phyloP scores from a whole-genome alignment of 352 stramenopile genomes.

The Phytophthora quininea region DNA sequence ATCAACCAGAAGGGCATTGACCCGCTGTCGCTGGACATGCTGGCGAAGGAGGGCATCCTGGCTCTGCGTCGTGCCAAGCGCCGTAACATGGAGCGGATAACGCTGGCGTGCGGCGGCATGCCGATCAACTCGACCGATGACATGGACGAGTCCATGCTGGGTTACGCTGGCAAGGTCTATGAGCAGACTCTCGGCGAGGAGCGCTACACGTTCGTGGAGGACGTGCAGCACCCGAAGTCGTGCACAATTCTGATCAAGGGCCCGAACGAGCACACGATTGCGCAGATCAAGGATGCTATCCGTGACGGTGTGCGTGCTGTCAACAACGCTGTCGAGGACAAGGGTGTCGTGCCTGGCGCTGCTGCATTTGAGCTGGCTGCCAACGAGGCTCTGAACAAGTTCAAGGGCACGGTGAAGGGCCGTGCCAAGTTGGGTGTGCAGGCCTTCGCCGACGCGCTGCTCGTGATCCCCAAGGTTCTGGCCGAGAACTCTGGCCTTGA shows the following conservation, averaged over 20 bases:
- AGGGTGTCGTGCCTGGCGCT: conserved; percentile 95
- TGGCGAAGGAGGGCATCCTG: conserved; percentile 99
- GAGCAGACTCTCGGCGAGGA: conserved; percentile 99
- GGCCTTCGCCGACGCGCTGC: conserved; percentile 96
- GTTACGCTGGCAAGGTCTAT: conserved; percentile 97
- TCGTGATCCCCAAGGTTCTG: conserved; percentile 98
- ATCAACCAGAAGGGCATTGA: conserved; percentile 99
- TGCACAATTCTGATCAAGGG: conserved; percentile 99
- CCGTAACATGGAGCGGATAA: conserved; percentile 99
- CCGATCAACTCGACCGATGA: conserved; percentile 99
- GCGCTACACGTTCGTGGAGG: conserved; percentile 99
- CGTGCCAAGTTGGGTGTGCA: conserved; percentile 98
- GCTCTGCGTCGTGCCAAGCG: conserved; percentile 98
- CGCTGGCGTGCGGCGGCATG: conserved; percentile 97
- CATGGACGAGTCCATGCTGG: conserved; percentile 96
- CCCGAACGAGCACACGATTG: conserved; percentile 98
- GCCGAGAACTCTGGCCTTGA: conserved; percentile 89
- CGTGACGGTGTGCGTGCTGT: conserved; percentile 97
- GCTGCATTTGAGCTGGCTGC: conserved; percentile 97
- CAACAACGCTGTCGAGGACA: conserved; percentile 99
- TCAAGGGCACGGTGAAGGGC: conserved; percentile 91
- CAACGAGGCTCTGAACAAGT: conserved; percentile 88
- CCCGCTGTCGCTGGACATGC: conserved; percentile 98
- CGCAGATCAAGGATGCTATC: conserved; percentile 99
- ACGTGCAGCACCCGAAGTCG: conserved; percentile 96